Conservation (phyloP, 2,329 filamentous ascomycete species). For the Colletotrichum magnum region DNA sequence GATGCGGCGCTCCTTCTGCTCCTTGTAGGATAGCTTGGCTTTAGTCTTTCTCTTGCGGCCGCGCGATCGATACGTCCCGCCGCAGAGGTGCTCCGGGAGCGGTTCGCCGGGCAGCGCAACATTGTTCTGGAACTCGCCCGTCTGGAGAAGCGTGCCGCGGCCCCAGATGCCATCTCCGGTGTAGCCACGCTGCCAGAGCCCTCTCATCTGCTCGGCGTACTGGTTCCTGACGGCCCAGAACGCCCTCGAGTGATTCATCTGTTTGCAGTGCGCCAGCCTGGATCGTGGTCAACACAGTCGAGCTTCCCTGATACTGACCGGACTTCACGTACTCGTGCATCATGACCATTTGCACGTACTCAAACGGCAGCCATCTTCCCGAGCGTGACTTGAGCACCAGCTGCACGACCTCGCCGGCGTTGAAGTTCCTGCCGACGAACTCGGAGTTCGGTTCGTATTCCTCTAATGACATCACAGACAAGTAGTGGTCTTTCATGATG, state of each 20-base stretch:
- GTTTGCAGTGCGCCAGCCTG: slow-evolving; percentile 85
- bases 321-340: slow-evolving; percentile 77
- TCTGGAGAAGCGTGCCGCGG: slow-evolving; percentile 73
- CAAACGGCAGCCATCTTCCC: slow-evolving; percentile 83
- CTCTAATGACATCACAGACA: slow-evolving; percentile 80
- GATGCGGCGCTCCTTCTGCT: slow-evolving; percentile 80
- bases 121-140: slow-evolving; percentile 71
- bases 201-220: slow-evolving; percentile 80
- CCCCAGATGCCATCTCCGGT: slow-evolving; percentile 90
- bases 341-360: slow-evolving; percentile 94
- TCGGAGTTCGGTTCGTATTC: slow-evolving; percentile 86
- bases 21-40: slow-evolving; percentile 74
- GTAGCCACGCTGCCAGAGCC: slow-evolving; percentile 78
- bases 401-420: slow-evolving; percentile 88
- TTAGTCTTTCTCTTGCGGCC: slow-evolving; percentile 69
- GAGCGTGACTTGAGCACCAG: slow-evolving; percentile 80
- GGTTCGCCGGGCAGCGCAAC: slow-evolving; percentile 66
- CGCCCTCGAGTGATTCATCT: slow-evolving; percentile 89
- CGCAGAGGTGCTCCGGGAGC: slow-evolving; percentile 81
- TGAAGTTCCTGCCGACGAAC: slow-evolving; percentile 92
- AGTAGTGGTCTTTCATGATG: slow-evolving; percentile 76
- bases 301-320: background rate
- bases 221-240: slow-evolving; percentile 86
- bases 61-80: slow-evolving; percentile 80
- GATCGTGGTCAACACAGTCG: slow-evolving; percentile 33